Evolutionary conservation across 495 filamentous ascomycete species (phyloP), one percentile per base, ranked within the genome.

Genomic region (Neurospora cerealis): DNA sequence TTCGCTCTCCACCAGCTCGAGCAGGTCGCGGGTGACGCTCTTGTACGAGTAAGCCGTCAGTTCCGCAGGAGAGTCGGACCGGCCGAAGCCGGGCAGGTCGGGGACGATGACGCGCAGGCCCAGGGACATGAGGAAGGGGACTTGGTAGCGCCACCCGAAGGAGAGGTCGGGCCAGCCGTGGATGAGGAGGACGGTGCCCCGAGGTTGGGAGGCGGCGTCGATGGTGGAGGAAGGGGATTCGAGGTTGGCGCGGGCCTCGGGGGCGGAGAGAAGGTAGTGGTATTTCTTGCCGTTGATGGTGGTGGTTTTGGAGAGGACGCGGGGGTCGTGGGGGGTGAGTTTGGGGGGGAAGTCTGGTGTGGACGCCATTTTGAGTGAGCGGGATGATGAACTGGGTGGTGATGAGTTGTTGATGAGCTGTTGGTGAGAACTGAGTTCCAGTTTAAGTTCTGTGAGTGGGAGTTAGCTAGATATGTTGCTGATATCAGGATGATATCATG

Each of bases 111-210:
- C 91, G 46, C 90, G 85, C 70, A 93, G 86, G 3, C 89, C 90
- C 74, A 89, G 83, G 5, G 89, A 81, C 2, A 91, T 73, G 5
- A 96, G 84, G 79, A 87, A 79, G 4, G 93, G 93, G 74, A 96
- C 93, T 75, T 95, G 93, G 78, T 93, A 91, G 62, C 93, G 90
- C 92, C 93, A 96, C 77, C 89, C 92, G 74, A 92, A 86, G 7
- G 90, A 87, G 37, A 91, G 77, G 80, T 95, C 92, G 7, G 80
- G 92, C 70, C 70, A 93, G 76, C 85, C 85, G 77, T 89, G 87
- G 72, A 85, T 77, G 28, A 89, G 86, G 74, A 96, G 87, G 37
- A 92, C 86, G 2, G 92, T 95, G 36, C 82, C 89, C 75, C 78
- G 81, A 39, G 87, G 86, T 3, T 60, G 6, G 66, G 48, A 28